phyloP scores from a whole-genome alignment of 2,329 filamentous ascomycete species.

The Coleophoma eucalyptorum region DNA sequence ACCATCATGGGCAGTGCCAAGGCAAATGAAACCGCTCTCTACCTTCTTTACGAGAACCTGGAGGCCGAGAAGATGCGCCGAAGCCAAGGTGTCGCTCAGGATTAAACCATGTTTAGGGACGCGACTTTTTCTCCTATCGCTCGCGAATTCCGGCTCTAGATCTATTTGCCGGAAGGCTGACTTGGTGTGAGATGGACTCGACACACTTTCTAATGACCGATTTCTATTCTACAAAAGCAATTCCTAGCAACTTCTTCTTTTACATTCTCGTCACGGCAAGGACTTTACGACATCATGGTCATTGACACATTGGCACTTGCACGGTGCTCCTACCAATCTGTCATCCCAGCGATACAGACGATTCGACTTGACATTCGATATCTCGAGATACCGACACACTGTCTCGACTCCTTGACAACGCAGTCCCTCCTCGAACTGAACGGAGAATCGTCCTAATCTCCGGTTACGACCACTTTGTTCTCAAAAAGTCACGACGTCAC shows the following conservation, averaged over 20 bases:
- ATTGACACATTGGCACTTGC: conserved; percentile 26
- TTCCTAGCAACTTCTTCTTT: conserved; percentile 24
- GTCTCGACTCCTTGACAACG: conserved; percentile 27
- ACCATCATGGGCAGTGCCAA: conserved; percentile 95
- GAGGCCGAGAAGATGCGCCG: conserved; percentile 99
- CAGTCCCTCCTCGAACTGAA: conserved; percentile 28
- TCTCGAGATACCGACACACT: conserved; percentile 30
- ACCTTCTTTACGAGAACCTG: conserved; percentile 96
- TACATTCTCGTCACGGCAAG: conserved; percentile 25
- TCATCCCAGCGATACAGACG: conserved; percentile 27
- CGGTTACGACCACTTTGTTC: conserved; percentile 28
- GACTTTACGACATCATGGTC: conserved; percentile 34
- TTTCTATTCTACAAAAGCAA: conserved; percentile 20
- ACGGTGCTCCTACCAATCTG: conserved; percentile 22
- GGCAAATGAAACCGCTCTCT: conserved; percentile 93
- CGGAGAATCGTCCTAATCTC: conserved; percentile 33
- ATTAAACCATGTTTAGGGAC: conserved; percentile 19
- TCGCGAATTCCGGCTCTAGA: conserved; percentile 47
- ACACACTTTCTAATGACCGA: conserved; percentile 26
- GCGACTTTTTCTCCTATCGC: conserved; percentile 46
- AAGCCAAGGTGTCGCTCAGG: conserved; percentile 60
- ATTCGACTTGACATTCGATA: conserved; percentile 29
- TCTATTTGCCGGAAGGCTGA: conserved; percentile 62
- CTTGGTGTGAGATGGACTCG: conserved; percentile 38
- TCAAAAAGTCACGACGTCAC: conserved; percentile 27